These are phyloP conservation scores for Buxus sempervirens DNA, from an alignment of 164 flowering plant species.

Conservation along the genomic window DNA sequence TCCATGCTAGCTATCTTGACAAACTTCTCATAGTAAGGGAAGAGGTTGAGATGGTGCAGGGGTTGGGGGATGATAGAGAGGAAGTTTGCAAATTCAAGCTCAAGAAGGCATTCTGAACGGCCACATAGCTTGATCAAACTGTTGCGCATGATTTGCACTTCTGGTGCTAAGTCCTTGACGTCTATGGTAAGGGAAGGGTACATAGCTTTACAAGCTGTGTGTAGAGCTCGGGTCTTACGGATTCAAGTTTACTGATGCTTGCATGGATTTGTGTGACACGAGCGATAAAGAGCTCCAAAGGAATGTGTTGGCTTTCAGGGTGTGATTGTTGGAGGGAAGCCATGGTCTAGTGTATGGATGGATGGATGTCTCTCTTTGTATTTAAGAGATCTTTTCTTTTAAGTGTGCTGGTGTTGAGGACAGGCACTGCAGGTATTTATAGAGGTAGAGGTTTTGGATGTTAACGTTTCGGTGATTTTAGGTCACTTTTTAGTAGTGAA, in stretches of 20 bases:
- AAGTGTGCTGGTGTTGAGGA: neutral
- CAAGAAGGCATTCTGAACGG: constrained; percentile 46
- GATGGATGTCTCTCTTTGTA: neutral
- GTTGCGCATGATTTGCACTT: constrained; percentile 32
- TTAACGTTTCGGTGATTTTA: too few relatives aligned
- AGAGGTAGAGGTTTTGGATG: neutral
- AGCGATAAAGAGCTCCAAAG: constrained; percentile 28
- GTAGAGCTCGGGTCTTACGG: constrained; percentile 42
- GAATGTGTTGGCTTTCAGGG: constrained; percentile 14
- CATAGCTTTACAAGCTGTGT: constrained; percentile 44
- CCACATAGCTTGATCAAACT: constrained; percentile 44
- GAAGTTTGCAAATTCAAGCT: constrained; percentile 39
- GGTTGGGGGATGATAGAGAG: constrained; percentile 29
- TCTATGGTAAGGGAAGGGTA: constrained; percentile 38
- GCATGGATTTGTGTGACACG: constrained; percentile 32
- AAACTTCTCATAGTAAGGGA: constrained; percentile 57
- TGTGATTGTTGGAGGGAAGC: constrained; percentile 29
- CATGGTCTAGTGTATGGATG: constrained; percentile 23
- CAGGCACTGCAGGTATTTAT: neutral
- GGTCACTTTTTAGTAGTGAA: too few relatives aligned
- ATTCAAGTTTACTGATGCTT: constrained; percentile 39
- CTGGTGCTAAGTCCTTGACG: constrained; percentile 19
- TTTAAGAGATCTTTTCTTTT: too few relatives aligned
- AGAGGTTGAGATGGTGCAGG: constrained; percentile 35
- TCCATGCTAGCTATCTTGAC: constrained; percentile 44